Base-by-base conservation (phyloP, 2,329 filamentous ascomycete species). In the Colletotrichum tropicale region DNA sequence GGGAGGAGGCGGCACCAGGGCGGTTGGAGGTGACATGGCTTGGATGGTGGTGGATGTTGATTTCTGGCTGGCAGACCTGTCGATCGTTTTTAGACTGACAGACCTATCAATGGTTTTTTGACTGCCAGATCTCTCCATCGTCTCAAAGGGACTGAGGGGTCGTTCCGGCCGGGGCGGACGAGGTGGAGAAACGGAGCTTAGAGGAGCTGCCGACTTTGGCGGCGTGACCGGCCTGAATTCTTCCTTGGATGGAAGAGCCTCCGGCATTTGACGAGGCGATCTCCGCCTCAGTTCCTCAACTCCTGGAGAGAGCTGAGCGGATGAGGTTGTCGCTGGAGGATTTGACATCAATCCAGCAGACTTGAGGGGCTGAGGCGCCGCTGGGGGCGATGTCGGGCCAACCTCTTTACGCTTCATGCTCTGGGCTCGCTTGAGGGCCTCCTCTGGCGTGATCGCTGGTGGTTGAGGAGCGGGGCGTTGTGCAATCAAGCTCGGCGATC, bases 221-320 rank as follows among this genome's bases (percentile, higher is more conserved):
- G 74, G 71, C 8, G 74, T 75, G 10, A 36, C 21, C 56, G 70
- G 52, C 13, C 62, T 71, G 5, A 24, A 18, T 24, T 64, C 61
- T 18, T 13, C 26, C n/a, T 36, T 26, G 5, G 61, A 13, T 18
- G 65, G 38, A 21, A 77, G 67, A n/a, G 77, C 64, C 30, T 78
- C 77, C 8, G 79, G 76, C 8, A 81, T 78, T 10, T 87, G 84
- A 62, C 87, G 83, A 18, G 90, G 90, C 3, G 90, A 91, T 61
- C 90, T 85, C 77, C 88, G 86, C 13, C 89, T 86, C 32, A 91
- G 78, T 58, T 87, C 87, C 8, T 91, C 89, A 6, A 83, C 80
- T 3, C 85, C 86, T 0, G 90, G 90, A 6, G 90, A 91, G 8
- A 89, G 80, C 78, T 90, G 87, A 9, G 87, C 84, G 3, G 87